These are phyloP conservation scores for Parmales sp. DNA, from an alignment of 108 stramenopile species.

Conservation along the genomic window DNA sequence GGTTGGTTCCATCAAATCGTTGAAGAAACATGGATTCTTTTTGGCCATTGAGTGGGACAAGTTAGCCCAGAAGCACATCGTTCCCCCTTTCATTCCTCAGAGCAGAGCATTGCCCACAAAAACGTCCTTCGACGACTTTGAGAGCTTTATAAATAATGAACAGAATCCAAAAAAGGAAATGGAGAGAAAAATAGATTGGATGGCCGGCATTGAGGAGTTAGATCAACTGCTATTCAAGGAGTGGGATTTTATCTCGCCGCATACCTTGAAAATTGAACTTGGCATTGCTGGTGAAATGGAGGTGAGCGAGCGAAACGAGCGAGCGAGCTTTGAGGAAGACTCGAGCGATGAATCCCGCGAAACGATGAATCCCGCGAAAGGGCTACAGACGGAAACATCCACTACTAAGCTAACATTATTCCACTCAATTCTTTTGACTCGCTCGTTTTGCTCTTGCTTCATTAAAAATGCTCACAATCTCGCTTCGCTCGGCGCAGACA, in stretches of 20 bases:
- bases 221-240: constrained; percentile 20
- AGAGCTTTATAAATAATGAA: constrained; percentile 33
- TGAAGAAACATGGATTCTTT: constrained; percentile 48
- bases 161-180: not conserved
- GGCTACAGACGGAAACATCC: no score
- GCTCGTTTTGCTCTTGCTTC: no score
- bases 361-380: no score
- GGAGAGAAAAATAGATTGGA: not conserved
- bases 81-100: constrained; percentile 27
- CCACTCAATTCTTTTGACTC: no score
- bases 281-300: constrained; percentile 37
- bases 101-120: constrained; percentile 7
- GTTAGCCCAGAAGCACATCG: constrained; percentile 24
- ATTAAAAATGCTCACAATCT: no score
- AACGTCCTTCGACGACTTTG: constrained; percentile 22
- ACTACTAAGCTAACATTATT: no score
- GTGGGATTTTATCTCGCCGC: constrained; percentile 43
- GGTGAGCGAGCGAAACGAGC: no score
- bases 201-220: constrained; percentile 18
- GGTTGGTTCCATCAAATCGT: constrained; percentile 27
- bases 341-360: no score
- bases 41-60: constrained; percentile 36
- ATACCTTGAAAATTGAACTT: constrained; percentile 39
- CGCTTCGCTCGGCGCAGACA: no score
- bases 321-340: no score